A percentile compares a stretch with the other conserved stretches of the same genome.
Evolutionary conservation across 1,284 basidiomycete species (phyloP).

Genomic region (Cystobasidium pallidum): DNA sequence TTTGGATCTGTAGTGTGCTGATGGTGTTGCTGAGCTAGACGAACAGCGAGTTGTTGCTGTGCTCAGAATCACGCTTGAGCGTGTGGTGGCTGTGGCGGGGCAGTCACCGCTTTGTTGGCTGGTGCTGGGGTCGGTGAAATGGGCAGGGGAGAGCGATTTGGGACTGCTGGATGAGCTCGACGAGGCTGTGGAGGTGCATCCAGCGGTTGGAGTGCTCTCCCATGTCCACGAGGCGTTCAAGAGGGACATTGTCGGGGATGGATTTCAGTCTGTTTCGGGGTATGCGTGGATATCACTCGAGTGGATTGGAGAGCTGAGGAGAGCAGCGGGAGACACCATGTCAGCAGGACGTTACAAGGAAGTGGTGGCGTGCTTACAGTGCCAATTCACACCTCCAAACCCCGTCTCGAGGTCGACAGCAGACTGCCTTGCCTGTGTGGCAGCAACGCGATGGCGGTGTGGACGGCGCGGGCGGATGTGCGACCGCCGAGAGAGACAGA

Average conservation of each 20-base stretch:
- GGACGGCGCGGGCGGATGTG: too few species aligned
- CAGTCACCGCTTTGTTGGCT: background rate
- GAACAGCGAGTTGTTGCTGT: too few species aligned
- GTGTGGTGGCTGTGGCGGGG: constrained; percentile 6
- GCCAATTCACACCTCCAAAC: too few species aligned
- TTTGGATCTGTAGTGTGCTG: constrained; percentile 18
- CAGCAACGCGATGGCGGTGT: too few species aligned
- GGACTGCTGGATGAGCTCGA: constrained; percentile 13
- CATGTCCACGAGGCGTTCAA: constrained; percentile 17
- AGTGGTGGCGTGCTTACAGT: too few species aligned
- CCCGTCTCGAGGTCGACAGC: too few species aligned
- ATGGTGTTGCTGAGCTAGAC: background rate
- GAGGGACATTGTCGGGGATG: background rate
- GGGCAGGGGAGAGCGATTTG: background rate
- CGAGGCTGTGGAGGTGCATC: background rate
- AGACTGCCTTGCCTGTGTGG: too few species aligned
- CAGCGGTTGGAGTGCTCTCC: background rate
- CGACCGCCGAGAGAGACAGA: too few species aligned
- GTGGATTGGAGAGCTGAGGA: background rate
- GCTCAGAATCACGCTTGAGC: background rate
- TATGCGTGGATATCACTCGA: too few species aligned
- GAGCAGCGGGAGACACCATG: too few species aligned
- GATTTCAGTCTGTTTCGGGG: too few species aligned
- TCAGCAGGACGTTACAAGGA: background rate
- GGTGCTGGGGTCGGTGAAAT: background rate